These are phyloP conservation scores for Neofusicoccum kwambonambiense DNA, from an alignment of 2,329 filamentous ascomycete genomes.

Conservation along the genomic window DNA sequence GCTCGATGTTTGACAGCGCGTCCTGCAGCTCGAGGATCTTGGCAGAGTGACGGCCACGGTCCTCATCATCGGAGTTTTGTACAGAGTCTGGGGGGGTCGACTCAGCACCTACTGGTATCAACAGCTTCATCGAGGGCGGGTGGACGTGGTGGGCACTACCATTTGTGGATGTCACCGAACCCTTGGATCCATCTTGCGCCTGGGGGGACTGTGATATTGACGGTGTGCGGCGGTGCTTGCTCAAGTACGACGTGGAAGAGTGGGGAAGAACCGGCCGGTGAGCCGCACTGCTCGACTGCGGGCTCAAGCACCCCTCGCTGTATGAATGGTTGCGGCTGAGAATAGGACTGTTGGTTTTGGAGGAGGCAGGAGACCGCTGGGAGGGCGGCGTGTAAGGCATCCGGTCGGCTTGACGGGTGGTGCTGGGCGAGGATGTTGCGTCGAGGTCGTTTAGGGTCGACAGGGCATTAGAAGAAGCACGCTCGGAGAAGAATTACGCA, in stretches of 20 bases:
- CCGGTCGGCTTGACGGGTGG: constrained; percentile 41
- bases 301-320: constrained; percentile 32
- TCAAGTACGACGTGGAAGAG: constrained; percentile 60
- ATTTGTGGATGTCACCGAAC: constrained; percentile 38
- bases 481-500: constrained; percentile 26
- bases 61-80: constrained; percentile 79
- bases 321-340: constrained; percentile 53
- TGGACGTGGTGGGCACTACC: constrained; percentile 58
- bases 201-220: constrained; percentile 41
- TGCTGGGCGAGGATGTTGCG: constrained; percentile 33
- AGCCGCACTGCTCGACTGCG: constrained; percentile 32
- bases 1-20: constrained; percentile 76
- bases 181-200: constrained; percentile 26
- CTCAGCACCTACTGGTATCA: constrained; percentile 76
- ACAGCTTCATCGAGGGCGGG: constrained; percentile 55
- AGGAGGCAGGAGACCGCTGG: constrained; percentile 59
- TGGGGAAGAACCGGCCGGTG: constrained; percentile 52
- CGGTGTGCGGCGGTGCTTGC: constrained; percentile 60
- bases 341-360: constrained; percentile 52
- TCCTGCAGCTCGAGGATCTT: constrained; percentile 69
- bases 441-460: constrained; percentile 34
- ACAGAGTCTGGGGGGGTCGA: constrained; percentile 89
- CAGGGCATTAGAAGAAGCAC: constrained; percentile 44
- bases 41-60: constrained; percentile 51
- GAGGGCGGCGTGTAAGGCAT: constrained; percentile 90